Evolutionary conservation across 164 flowering plant species (phyloP).

Genomic region (Nymphaea colorata): DNA sequence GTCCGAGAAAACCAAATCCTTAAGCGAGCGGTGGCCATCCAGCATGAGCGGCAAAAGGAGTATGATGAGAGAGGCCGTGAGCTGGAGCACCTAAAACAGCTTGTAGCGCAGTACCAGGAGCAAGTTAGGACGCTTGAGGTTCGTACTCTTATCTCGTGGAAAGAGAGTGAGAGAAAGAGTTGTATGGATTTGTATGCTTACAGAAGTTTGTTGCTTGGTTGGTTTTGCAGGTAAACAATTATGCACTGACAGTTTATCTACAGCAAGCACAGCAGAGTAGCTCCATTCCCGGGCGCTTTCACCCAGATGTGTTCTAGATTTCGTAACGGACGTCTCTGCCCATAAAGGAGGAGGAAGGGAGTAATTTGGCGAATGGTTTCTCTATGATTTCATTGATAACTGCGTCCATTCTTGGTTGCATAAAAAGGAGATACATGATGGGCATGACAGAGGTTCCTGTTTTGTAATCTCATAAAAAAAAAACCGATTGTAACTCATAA

Average conservation of each 20-base stretch:
- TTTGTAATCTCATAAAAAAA: too few relatives aligned
- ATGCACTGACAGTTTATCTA: slow-evolving; percentile 17
- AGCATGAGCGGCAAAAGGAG: slow-evolving; percentile 70
- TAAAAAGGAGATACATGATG: too few relatives aligned
- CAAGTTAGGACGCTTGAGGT: slow-evolving; percentile 72
- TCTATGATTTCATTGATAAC: not conserved
- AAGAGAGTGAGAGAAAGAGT: not conserved
- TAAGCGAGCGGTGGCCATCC: slow-evolving; percentile 74
- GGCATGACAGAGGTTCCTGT: too few relatives aligned
- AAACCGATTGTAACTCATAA: too few relatives aligned
- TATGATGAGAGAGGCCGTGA: slow-evolving; percentile 47
- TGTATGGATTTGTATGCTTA: not conserved
- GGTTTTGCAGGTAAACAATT: slow-evolving; percentile 17
- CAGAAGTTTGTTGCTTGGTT: not conserved
- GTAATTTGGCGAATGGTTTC: not conserved
- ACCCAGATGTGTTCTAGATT: slow-evolving; percentile 15
- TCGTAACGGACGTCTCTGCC: not conserved
- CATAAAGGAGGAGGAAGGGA: not conserved
- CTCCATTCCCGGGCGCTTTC: slow-evolving; percentile 17
- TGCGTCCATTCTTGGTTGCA: not conserved
- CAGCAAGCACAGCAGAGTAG: slow-evolving; percentile 16
- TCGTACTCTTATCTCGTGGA: not conserved
- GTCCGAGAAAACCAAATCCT: slow-evolving; percentile 52
- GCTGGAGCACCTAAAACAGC: slow-evolving; percentile 51
- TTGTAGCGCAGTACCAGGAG: slow-evolving; percentile 64